Percentiles rank a stretch among this genome's conserved stretches.
phyloP scores from a whole-genome alignment of 768 basidiomycete species.

The Paxillus rubicundulus region DNA sequence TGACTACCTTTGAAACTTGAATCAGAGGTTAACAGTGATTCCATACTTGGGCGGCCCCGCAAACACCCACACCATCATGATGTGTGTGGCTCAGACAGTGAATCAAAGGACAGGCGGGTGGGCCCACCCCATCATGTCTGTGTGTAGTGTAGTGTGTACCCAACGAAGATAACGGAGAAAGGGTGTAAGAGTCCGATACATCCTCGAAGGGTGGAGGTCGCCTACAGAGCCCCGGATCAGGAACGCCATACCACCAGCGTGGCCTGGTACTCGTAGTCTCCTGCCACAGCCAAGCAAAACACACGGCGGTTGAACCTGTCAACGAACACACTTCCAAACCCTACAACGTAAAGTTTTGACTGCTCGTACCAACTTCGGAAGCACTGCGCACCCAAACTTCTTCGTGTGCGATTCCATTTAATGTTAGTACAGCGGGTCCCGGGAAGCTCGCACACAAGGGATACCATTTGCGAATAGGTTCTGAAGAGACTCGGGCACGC shows the following conservation, averaged over 20 bases:
- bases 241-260: background rate
- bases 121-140: background rate
- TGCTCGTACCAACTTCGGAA: background rate
- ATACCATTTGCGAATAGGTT: constrained; percentile 19
- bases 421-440: background rate
- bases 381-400: constrained; percentile 4
- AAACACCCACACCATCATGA: background rate
- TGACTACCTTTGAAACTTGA: background rate
- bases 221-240: background rate
- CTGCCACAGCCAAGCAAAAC: background rate
- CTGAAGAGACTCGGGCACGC: constrained; percentile 22
- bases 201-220: background rate
- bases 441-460: constrained; percentile 12
- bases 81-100: background rate
- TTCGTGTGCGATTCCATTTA: constrained; percentile 1
- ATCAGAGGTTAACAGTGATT: background rate
- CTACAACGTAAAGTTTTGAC: background rate
- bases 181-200: background rate
- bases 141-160: background rate
- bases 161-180: background rate
- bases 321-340: background rate
- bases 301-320: background rate
- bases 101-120: background rate
- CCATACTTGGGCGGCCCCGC: background rate
- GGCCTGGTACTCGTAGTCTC: background rate